These are phyloP conservation scores for Seiridium cupressi DNA, from an alignment of 2,329 filamentous ascomycete genomes.

Conservation along the genomic window DNA sequence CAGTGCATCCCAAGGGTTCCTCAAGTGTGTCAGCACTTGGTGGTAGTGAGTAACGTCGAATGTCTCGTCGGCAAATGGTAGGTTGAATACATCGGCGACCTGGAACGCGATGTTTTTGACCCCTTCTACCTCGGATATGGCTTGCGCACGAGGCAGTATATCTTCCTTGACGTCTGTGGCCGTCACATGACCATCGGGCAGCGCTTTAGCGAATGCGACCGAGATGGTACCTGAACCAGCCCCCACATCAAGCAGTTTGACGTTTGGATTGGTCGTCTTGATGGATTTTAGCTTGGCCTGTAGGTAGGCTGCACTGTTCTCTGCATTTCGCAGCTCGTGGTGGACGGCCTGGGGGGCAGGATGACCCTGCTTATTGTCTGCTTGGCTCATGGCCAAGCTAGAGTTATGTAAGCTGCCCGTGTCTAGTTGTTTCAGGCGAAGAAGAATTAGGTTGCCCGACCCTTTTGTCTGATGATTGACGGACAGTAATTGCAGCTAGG, in stretches of 20 bases:
- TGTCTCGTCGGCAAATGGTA: slow-evolving; percentile 24
- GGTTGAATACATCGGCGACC: too few species aligned
- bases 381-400: too few species aligned
- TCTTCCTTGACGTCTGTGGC: slow-evolving; percentile 18
- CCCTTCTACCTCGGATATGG: too few species aligned
- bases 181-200: slow-evolving; percentile 39
- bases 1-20: slow-evolving; percentile 19
- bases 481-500: too few species aligned
- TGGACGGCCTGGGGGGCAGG: too few species aligned
- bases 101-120: too few species aligned
- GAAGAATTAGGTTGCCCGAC: too few species aligned
- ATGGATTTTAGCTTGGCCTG: slow-evolving; percentile 23
- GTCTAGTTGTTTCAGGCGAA: too few species aligned
- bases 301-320: slow-evolving; percentile 22
- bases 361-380: too few species aligned
- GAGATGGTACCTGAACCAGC: slow-evolving; percentile 48
- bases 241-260: slow-evolving; percentile 43
- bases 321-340: neutral
- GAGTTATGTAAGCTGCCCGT: too few species aligned
- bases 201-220: slow-evolving; percentile 36
- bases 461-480: too few species aligned
- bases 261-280: slow-evolving; percentile 13
- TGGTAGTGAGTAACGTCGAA: slow-evolving; percentile 29
- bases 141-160: too few species aligned
- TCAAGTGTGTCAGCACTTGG: slow-evolving; percentile 25